phyloP scores from a whole-genome alignment of 2,329 filamentous ascomycete genomes.

The Elsinoe necatrix region DNA sequence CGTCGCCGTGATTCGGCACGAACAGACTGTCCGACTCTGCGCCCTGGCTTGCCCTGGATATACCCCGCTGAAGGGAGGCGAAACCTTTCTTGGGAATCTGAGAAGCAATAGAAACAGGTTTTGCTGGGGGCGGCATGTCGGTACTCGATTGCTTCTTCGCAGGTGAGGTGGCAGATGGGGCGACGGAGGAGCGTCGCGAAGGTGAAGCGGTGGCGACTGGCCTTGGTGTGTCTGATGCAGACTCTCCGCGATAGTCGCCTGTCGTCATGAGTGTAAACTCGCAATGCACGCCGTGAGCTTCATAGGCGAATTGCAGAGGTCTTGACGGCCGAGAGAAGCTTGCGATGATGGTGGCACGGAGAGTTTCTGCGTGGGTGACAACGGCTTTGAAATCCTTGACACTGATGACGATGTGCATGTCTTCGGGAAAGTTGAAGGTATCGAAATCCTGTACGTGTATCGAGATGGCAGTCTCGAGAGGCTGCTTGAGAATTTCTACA shows the following conservation, averaged over 20 bases:
- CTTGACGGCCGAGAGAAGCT: constrained; percentile 62
- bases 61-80: constrained; percentile 19
- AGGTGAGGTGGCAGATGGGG: constrained; percentile 6
- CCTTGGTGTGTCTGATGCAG: constrained; percentile 27
- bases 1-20: constrained; percentile 57
- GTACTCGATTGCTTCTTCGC: constrained; percentile 8
- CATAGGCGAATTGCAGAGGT: constrained; percentile 65
- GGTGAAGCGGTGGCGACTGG: constrained; percentile 24
- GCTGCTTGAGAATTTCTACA: constrained; percentile 66
- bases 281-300: constrained; percentile 58
- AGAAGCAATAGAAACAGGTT: constrained; percentile 10
- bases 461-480: constrained; percentile 69
- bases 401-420: constrained; percentile 69
- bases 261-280: constrained; percentile 79
- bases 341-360: constrained; percentile 57
- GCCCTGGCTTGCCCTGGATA: constrained; percentile 13
- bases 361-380: constrained; percentile 63
- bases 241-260: constrained; percentile 47
- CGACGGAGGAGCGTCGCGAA: constrained; percentile 11
- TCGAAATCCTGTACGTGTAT: constrained; percentile 71
- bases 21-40: constrained; percentile 59
- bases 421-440: constrained; percentile 63
- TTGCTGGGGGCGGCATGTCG: constrained; percentile 18
- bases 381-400: constrained; percentile 79
- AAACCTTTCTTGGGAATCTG: constrained; percentile 22